These are phyloP conservation scores for Metschnikowia amazonensis DNA, from an alignment of 805 yeast genomes.

Conservation along the genomic window DNA sequence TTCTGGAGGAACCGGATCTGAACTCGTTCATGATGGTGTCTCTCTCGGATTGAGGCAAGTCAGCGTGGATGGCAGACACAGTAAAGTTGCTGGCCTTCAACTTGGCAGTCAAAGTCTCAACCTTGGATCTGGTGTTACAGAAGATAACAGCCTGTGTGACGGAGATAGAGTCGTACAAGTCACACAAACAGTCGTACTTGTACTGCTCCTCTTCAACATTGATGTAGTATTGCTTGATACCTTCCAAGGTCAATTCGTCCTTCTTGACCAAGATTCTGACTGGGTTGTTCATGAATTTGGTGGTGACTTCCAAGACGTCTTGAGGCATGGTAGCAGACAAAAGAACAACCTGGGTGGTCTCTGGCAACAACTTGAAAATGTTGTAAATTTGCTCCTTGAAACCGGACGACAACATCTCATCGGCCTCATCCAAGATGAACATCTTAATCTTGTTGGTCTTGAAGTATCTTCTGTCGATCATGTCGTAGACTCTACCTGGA, in stretches of 20 bases:
- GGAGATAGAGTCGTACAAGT: slow-evolving; percentile 89
- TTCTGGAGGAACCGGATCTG: slow-evolving; percentile 90
- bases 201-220: slow-evolving; percentile 89
- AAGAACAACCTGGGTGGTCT: slow-evolving; percentile 88
- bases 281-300: slow-evolving; percentile 92
- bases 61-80: slow-evolving; percentile 94
- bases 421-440: slow-evolving; percentile 97
- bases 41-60: slow-evolving; percentile 90
- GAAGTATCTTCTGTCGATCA: slow-evolving; percentile 87
- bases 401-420: slow-evolving; percentile 90
- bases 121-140: slow-evolving; percentile 94
- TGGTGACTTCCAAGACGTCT: slow-evolving; percentile 87
- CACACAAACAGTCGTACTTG: slow-evolving; percentile 94
- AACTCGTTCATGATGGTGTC: slow-evolving; percentile 94
- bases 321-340: slow-evolving; percentile 93
- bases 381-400: slow-evolving; percentile 95
- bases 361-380: slow-evolving; percentile 84
- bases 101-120: slow-evolving; percentile 78
- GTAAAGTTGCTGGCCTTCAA: slow-evolving; percentile 80
- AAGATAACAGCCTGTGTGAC: slow-evolving; percentile 97
- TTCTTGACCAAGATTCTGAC: slow-evolving; percentile 90
- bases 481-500: slow-evolving; percentile 96
- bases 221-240: slow-evolving; percentile 87
- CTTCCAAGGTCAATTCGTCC: slow-evolving; percentile 94
- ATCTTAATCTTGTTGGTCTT: slow-evolving; percentile 81